phyloP scores from a whole-genome alignment of 2,329 filamentous ascomycete genomes.

The Colletotrichum sp. region DNA sequence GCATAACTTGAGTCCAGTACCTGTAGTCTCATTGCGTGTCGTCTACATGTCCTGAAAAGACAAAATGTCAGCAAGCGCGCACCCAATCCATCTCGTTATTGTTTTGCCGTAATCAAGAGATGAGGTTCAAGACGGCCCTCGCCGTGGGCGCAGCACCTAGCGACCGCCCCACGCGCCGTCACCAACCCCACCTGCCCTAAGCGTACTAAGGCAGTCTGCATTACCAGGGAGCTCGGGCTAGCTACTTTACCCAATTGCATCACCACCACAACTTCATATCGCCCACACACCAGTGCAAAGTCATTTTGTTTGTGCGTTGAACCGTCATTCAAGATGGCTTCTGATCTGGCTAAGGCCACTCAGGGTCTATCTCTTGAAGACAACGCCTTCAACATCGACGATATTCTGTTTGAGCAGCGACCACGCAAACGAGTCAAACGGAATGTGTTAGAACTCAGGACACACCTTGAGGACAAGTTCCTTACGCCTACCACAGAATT shows the following conservation, averaged over 20 bases:
- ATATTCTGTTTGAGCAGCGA: slow-evolving; percentile 55
- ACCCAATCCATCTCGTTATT: background rate
- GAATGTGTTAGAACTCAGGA: slow-evolving; percentile 68
- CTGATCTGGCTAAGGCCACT: slow-evolving; percentile 17
- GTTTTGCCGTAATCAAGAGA: background rate
- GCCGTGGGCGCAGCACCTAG: background rate
- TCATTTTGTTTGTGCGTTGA: background rate
- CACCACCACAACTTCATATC: background rate
- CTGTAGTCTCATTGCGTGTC: background rate
- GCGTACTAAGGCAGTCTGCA: background rate
- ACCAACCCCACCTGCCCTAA: background rate
- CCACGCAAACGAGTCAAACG: slow-evolving; percentile 50
- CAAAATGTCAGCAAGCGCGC: background rate
- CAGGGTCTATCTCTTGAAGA: slow-evolving; percentile 14
- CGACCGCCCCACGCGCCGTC: background rate
- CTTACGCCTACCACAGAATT: slow-evolving; percentile 81
- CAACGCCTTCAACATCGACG: slow-evolving; percentile 51
- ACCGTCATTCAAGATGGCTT: slow-evolving; percentile 9
- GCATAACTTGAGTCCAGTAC: background rate
- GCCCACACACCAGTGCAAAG: background rate
- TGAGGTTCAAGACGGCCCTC: background rate
- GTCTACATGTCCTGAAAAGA: background rate
- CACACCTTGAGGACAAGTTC: slow-evolving; percentile 76
- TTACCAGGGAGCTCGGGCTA: background rate
- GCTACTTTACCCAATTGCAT: background rate